Percentiles rank a stretch among this genome's conserved stretches.
Conservation (phyloP, 2,329 filamentous ascomycete genomes). For the Pseudogymnoascus sp. region DNA sequence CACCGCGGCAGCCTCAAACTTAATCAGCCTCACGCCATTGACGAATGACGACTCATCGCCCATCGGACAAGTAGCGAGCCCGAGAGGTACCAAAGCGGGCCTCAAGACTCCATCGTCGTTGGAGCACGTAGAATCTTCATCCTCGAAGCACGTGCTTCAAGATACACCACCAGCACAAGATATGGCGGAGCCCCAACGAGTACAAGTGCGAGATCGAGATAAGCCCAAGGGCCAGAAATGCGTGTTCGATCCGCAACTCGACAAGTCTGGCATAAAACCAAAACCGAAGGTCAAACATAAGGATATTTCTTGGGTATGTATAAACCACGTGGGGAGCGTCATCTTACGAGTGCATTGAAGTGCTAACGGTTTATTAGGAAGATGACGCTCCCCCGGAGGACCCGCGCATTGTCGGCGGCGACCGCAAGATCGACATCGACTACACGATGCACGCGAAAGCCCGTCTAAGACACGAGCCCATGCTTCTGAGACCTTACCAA, state of each 20-base stretch:
- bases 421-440: conserved; percentile 61
- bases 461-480: conserved; percentile 62
- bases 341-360: conserved; percentile 38
- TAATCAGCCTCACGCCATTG: conserved; percentile 52
- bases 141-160: conserved; percentile 4
- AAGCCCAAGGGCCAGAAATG: conserved; percentile 49
- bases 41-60: conserved; percentile 60
- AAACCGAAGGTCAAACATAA: conserved; percentile 52
- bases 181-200: conserved; percentile 14
- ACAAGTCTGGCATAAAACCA: conserved; percentile 41
- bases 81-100: conserved; percentile 31
- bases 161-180: conserved; percentile 4
- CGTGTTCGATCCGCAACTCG: conserved; percentile 47
- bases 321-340: conserved; percentile 45
- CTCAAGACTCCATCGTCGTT: conserved; percentile 29
- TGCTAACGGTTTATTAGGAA: conserved; percentile 60
- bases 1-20: conserved; percentile 21
- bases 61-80: conserved; percentile 46
- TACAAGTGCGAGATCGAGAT: conserved; percentile 49
- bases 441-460: conserved; percentile 56
- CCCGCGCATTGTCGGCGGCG: conserved; percentile 66
- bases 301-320: conserved; percentile 61
- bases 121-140: conserved; percentile 20
- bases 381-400: conserved; percentile 73
- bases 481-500: conserved; percentile 70